These are phyloP conservation scores for Penicillium capsulatum DNA, from an alignment of 2,329 filamentous ascomycete genomes.

Conservation along the genomic window DNA sequence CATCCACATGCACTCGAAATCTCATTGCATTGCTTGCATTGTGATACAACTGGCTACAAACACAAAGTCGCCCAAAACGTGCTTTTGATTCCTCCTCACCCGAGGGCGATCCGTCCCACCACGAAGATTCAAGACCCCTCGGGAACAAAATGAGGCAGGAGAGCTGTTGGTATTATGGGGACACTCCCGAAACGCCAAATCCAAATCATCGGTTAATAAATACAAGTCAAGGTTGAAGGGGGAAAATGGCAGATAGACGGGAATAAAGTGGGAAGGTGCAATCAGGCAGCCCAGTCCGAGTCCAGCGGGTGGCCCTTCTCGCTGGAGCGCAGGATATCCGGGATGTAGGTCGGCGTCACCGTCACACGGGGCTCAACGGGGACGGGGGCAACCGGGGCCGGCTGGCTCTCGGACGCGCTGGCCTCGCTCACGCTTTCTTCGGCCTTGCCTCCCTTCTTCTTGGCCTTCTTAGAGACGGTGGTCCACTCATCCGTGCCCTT, in stretches of 20 bases:
- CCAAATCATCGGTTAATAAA: constrained; percentile 30
- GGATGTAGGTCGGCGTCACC: constrained; percentile 34
- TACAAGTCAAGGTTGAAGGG: constrained; percentile 27
- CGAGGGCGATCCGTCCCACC: constrained; percentile 10
- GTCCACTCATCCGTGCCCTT: constrained; percentile 56
- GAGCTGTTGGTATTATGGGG: constrained; percentile 28
- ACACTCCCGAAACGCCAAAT: constrained; percentile 32
- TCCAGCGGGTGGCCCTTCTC: constrained; percentile 43
- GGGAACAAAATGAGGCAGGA: constrained; percentile 5
- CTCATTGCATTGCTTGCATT: constrained; percentile 12
- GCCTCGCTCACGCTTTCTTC: constrained; percentile 46
- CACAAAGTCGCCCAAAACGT: constrained; percentile 14
- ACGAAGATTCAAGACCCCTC: constrained; percentile 4
- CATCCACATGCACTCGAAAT: constrained; percentile 1
- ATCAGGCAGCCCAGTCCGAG: constrained; percentile 43
- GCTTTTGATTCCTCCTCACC: constrained; percentile 12
- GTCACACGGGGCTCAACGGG: constrained; percentile 35
- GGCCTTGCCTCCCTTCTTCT: constrained; percentile 43
- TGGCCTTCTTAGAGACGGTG: constrained; percentile 58
- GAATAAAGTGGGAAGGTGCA: constrained; percentile 1
- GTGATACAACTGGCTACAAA: constrained; percentile 14
- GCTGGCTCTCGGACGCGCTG: constrained; percentile 37
- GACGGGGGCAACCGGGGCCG: constrained; percentile 20
- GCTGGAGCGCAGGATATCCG: constrained; percentile 29
- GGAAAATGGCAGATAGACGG: constrained; percentile 11